A percentile compares a stretch with the other conserved stretches of the same genome.
phyloP scores from a whole-genome alignment of 768 basidiomycete genomes.

The Pulveroboletus sp. region DNA sequence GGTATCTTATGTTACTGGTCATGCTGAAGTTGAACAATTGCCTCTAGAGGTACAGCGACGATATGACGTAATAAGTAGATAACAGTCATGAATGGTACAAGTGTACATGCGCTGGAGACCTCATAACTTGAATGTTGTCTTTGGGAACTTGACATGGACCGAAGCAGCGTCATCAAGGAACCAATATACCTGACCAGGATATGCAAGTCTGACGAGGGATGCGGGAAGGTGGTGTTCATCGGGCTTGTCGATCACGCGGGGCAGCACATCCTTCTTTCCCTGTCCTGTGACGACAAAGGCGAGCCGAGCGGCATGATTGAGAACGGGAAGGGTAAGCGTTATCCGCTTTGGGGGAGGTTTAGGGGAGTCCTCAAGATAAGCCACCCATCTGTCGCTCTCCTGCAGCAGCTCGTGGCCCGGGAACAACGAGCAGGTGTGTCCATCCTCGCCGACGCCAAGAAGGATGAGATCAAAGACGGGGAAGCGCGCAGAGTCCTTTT shows the following conservation, averaged over 20 bases:
- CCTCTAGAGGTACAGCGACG: slow-evolving; percentile 9
- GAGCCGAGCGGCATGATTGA: slow-evolving; percentile 83
- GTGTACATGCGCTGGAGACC: slow-evolving; percentile 8
- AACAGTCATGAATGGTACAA: slow-evolving; percentile 15
- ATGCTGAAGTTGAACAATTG: slow-evolving; percentile 7
- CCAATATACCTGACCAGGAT: slow-evolving; percentile 89
- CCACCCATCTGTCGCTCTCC: slow-evolving; percentile 95
- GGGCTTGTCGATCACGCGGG: slow-evolving; percentile 72
- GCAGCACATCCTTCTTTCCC: slow-evolving; percentile 74
- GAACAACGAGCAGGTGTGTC: slow-evolving; percentile 98
- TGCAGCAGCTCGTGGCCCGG: slow-evolving; percentile 80
- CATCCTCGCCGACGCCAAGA: slow-evolving; percentile 94
- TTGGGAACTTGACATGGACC: slow-evolving; percentile 53
- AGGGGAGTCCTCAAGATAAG: slow-evolving; percentile 87
- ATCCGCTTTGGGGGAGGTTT: slow-evolving; percentile 89
- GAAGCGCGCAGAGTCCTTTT: slow-evolving; percentile 91
- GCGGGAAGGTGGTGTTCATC: slow-evolving; percentile 71
- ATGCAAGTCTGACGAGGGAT: slow-evolving; percentile 70
- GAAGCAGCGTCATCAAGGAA: slow-evolving; percentile 89
- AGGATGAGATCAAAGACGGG: slow-evolving; percentile 97
- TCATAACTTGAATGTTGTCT: slow-evolving; percentile 55
- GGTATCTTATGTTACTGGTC: slow-evolving; percentile 25
- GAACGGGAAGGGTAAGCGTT: slow-evolving; percentile 88
- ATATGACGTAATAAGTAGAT: slow-evolving; percentile 17
- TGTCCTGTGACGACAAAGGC: slow-evolving; percentile 87